Base-by-base conservation (phyloP, 2,329 filamentous ascomycete species). In the Emergomyces pasteurianus region DNA sequence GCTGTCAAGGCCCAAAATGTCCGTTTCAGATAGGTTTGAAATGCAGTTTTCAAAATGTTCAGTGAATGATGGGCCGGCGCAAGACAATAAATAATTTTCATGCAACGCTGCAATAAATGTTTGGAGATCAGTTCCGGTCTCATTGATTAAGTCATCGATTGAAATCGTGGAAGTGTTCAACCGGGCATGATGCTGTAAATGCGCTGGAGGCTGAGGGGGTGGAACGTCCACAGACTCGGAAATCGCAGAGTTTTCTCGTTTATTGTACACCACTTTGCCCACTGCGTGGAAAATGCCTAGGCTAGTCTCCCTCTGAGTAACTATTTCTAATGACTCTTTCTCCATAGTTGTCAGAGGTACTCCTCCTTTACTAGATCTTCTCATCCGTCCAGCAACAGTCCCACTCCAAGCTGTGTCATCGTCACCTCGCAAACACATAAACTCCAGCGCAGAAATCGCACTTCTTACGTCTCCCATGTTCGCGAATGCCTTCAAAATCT, bases 201-300 rank as follows among this genome's bases (percentile, higher is more conserved):
- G 82, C n/a, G 72, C 67, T 5, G 87, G 87, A 21, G 90, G 75
- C 28, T 73, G 73, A 66, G 87, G 85, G 3, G 77, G 77, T 21
- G 74, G 73, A 2, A 73, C 70, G 31, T 79, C 74, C 9, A 70
- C 70, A 9, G 71, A 62, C 52, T 70, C 63, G 46, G 69, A 61
- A 47, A 70, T 66, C 74, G 73, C 53, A 63, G 71, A 34, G 60
- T 87, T 84, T 26, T 88, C 82, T 53, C 94, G 83, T 72, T 96
- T 99, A 77, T 99, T 99, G 77, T 97, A 95, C 0, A 97, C 86
- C 2, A 99, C 89, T 71, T 94, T 96, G 3, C 92, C 94, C 14
- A 97, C 89, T 0, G 94, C 91, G 72, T 99, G 94, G 70, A 99
- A 99, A 58, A 99, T 90, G 1, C 92, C 94, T 2, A 99, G 79